Conservation (phyloP, 31 red algal species). For the Endocladia muricata region DNA sequence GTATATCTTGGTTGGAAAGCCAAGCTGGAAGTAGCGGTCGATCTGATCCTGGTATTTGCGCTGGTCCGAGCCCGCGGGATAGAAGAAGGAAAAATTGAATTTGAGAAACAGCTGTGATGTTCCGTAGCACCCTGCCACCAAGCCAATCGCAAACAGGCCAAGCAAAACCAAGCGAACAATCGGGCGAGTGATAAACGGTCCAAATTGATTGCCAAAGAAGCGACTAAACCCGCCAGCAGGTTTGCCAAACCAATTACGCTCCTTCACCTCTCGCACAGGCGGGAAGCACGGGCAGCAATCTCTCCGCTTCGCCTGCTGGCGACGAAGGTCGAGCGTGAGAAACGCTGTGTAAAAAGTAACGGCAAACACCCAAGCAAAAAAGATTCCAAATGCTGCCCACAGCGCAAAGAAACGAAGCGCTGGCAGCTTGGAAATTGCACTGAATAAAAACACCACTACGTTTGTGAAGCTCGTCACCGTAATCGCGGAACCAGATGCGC, state of each 20-base stretch:
- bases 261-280: slow-evolving; percentile 49
- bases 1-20: slow-evolving; percentile 46
- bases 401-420: slow-evolving; percentile 71
- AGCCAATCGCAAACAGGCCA: slow-evolving; percentile 15
- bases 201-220: slow-evolving; percentile 56
- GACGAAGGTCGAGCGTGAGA: slow-evolving; percentile 43
- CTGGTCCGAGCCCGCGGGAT: slow-evolving; percentile 51
- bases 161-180: slow-evolving; percentile 42
- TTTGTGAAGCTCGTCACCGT: slow-evolving; percentile 67
- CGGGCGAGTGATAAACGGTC: slow-evolving; percentile 42
- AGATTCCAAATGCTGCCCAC: slow-evolving; percentile 69
- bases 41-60: slow-evolving; percentile 47
- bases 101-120: slow-evolving; percentile 61
- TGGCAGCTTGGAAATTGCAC: slow-evolving; percentile 52
- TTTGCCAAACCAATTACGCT: slow-evolving; percentile 57
- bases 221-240: slow-evolving; percentile 46
- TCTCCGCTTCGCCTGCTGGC: slow-evolving; percentile 39
- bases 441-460: slow-evolving; percentile 59
- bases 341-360: slow-evolving; percentile 60
- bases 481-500: slow-evolving; percentile 46
- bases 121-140: slow-evolving; percentile 37
- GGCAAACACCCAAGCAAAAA: slow-evolving; percentile 56
- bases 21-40: slow-evolving; percentile 49
- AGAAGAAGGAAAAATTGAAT: slow-evolving; percentile 74
- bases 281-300: slow-evolving; percentile 58